Evolutionary conservation across 495 filamentous ascomycete genomes (phyloP).

Genomic region (Chlorociboria aeruginascens): DNA sequence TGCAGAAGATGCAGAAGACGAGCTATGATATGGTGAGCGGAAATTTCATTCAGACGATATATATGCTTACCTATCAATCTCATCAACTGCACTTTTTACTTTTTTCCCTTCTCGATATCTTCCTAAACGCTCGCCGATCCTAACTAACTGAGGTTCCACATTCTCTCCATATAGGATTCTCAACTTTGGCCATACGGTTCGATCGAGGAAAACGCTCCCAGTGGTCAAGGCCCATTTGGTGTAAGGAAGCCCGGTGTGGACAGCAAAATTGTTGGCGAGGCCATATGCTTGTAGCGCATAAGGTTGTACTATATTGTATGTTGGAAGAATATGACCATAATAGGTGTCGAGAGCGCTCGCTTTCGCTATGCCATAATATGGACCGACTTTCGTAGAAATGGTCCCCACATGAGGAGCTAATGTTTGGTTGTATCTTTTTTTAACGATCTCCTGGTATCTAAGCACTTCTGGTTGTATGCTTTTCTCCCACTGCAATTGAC

Average conservation of each 20-base stretch:
- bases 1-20: slow-evolving; percentile 15
- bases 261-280: slow-evolving; percentile 50
- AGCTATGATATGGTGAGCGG: slow-evolving; percentile 1
- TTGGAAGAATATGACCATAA: slow-evolving; percentile 59
- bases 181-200: slow-evolving; percentile 67
- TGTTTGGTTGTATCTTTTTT: slow-evolving; percentile 51
- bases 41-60: slow-evolving; percentile 5
- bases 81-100: slow-evolving; percentile 44
- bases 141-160: slow-evolving; percentile 88
- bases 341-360: slow-evolving; percentile 52
- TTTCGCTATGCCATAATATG: slow-evolving; percentile 58
- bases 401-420: slow-evolving; percentile 65
- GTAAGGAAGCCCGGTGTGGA: slow-evolving; percentile 62
- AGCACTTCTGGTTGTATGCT: slow-evolving; percentile 62
- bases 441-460: slow-evolving; percentile 43
- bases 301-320: slow-evolving; percentile 59
- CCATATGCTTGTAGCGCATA: slow-evolving; percentile 61
- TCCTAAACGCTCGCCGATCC: slow-evolving; percentile 82
- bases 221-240: slow-evolving; percentile 56
- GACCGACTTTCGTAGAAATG: slow-evolving; percentile 40
- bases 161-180: slow-evolving; percentile 74
- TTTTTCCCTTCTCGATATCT: slow-evolving; percentile 62
- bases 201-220: slow-evolving; percentile 53
- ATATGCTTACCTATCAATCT: slow-evolving; percentile 34
- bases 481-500: slow-evolving; percentile 63